Evolutionary conservation across 1,139 yeast genomes (phyloP).

Genomic region (Wickerhamomyces sp.): DNA sequence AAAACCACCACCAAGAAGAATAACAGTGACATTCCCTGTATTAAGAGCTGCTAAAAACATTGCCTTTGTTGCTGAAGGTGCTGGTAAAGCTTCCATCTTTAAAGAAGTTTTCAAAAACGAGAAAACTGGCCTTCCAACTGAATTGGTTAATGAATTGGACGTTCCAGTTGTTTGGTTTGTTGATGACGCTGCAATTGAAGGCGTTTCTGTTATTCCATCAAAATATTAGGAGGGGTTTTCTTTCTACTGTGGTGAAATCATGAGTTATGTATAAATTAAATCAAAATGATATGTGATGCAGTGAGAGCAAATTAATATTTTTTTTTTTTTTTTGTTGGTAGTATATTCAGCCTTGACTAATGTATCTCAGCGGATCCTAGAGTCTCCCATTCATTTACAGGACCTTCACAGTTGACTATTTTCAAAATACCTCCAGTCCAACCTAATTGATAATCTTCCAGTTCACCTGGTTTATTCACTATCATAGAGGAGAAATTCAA

Average conservation of each 20-base stretch:
- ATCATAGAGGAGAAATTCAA: conserved; percentile 45
- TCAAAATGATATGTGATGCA: too few species aligned
- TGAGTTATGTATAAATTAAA: too few species aligned
- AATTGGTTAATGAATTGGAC: conserved; percentile 53
- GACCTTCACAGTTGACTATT: conserved; percentile 72
- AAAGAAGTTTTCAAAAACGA: conserved; percentile 57
- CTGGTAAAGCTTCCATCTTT: conserved; percentile 72
- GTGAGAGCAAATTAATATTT: too few species aligned
- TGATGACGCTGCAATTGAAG: conserved; percentile 65
- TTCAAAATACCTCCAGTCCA: conserved; percentile 71
- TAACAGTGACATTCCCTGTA: conserved; percentile 90
- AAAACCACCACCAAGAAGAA: conserved; percentile 83
- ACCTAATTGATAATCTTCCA: conserved; percentile 35
- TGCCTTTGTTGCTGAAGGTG: conserved; percentile 88
- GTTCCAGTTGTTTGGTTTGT: conserved; percentile 73
- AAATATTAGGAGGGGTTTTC: conserved; percentile 29
- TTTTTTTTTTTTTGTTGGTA: too few species aligned
- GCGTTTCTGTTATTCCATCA: conserved; percentile 47
- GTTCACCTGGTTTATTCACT: conserved; percentile 30
- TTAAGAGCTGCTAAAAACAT: conserved; percentile 66
- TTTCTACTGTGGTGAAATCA: background rate
- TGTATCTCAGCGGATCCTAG: conserved; percentile 52
- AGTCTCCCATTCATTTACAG: conserved; percentile 64
- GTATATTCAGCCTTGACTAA: conserved; percentile 1
- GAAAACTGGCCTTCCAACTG: conserved; percentile 62